A percentile compares a stretch with the other conserved stretches of the same genome.
phyloP scores from a whole-genome alignment of 768 basidiomycete genomes.

The Cystobasidium tubakii region DNA sequence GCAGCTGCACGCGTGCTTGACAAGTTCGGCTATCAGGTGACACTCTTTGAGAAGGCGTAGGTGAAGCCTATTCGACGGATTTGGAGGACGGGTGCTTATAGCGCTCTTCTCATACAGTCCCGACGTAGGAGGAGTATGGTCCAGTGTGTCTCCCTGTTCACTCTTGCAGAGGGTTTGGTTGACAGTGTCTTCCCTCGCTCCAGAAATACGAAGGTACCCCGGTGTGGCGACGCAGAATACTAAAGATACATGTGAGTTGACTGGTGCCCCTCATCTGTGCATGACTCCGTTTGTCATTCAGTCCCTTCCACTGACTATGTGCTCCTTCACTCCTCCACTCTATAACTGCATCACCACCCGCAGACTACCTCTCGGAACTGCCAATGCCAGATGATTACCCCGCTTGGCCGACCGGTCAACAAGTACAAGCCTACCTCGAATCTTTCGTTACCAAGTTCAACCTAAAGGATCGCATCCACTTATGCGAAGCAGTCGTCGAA shows the following conservation, averaged over 20 bases:
- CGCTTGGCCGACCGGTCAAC: conserved; percentile 1
- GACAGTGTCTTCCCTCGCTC: neutral
- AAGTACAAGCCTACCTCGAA: conserved; percentile 29
- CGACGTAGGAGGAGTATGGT: conserved; percentile 36
- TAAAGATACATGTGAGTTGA: conserved; percentile 21
- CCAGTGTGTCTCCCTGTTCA: neutral
- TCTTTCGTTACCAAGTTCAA: conserved; percentile 26
- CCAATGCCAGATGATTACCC: conserved; percentile 28
- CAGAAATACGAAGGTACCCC: conserved; percentile 34
- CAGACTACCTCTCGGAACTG: conserved; percentile 34
- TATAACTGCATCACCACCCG: too few species aligned
- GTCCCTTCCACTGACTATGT: too few species aligned
- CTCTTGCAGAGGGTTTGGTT: neutral
- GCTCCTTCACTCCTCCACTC: too few species aligned
- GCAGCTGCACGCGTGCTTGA: conserved; percentile 20
- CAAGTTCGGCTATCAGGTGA: conserved; percentile 29
- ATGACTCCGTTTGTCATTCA: too few species aligned
- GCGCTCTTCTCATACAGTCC: neutral
- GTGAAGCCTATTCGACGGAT: too few species aligned
- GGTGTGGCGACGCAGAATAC: conserved; percentile 32
- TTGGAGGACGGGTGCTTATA: neutral
- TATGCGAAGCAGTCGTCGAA: conserved; percentile 20
- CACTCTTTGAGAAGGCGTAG: conserved; percentile 31
- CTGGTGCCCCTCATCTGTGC: neutral
- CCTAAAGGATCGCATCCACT: conserved; percentile 6